Base-by-base conservation (phyloP, 805 yeast species). In the Clavispora santaluciae region DNA sequence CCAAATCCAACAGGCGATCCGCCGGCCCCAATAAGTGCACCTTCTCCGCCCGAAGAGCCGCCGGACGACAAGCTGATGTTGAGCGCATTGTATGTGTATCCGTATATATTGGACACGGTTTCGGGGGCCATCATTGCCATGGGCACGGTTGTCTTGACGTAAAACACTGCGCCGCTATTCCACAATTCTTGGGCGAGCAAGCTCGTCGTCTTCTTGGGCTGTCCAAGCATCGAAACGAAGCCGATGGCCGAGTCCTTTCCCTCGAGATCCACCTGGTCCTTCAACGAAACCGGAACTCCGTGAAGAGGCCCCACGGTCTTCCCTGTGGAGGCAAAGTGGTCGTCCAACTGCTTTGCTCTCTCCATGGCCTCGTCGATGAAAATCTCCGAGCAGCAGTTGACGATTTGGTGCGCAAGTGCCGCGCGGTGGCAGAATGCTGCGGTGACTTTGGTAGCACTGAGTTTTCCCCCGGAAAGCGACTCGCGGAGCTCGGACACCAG, bases 1-100 rank as follows among this genome's bases (percentile, higher is more conserved):
- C 86, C 86, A 31, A 77, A 64, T 20, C 82, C 87, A 34, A 81
- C 45, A 1, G 77, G 72, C 15, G 83, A 75, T 3, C 76, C 84
- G 40, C 68, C 72, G 55, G 74, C 68, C 3, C 73, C 78, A 41
- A 79, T 72, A 42, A 76, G 53, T 0, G 83, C 76, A 46, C 85
- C 83, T 56, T 80, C 86, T 46, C 86, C 86, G 25, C 83, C 81
- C 3, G 83, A 76, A 1, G 83, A 76, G 8, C 86, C 86, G 46
- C 86, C 86, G 4, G 81, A 69, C 12, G 82, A 74, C 40, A 79
- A 63, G 22, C 66, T 56, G 21, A 78, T 63, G 48, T 81, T 80
- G 57, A 64, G 58, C 1, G 83, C 74, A 55, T 80, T 80, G 53
- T 74, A 64, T 5, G 83, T 68, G 47, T 78, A 65, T 2, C 84